These are phyloP conservation scores for Lactarius akahatsu DNA, from an alignment of 768 basidiomycete genomes.

Conservation along the genomic window DNA sequence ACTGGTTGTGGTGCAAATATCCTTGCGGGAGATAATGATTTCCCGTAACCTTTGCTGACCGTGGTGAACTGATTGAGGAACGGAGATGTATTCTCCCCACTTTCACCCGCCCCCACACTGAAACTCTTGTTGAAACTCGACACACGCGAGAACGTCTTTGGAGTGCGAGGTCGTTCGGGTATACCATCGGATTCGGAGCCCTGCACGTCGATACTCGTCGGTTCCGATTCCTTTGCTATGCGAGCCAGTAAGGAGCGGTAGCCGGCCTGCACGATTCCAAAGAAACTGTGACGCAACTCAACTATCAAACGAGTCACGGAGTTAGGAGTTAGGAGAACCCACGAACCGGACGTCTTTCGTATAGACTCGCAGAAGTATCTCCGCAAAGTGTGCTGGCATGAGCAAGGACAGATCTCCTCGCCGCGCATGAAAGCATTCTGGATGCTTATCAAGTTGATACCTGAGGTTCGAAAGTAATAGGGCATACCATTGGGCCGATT, in stretches of 20 bases:
- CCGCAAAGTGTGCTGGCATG: conserved; percentile 65
- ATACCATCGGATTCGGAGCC: conserved; percentile 21
- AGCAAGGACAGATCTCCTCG: conserved; percentile 62
- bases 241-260: conserved; percentile 49
- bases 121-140: conserved; percentile 26
- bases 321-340: neutral
- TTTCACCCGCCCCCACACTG: conserved; percentile 10
- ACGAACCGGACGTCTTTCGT: conserved; percentile 55
- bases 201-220: conserved; percentile 22
- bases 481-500: conserved; percentile 51
- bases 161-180: conserved; percentile 21
- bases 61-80: conserved; percentile 24
- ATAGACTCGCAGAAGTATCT: conserved; percentile 67
- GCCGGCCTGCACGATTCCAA: conserved; percentile 65
- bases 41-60: conserved; percentile 16
- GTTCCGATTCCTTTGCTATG: neutral
- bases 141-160: conserved; percentile 17
- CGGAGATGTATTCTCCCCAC: conserved; percentile 11
- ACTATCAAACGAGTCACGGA: neutral
- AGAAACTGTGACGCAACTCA: conserved; percentile 39
- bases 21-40: conserved; percentile 15
- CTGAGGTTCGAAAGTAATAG: neutral
- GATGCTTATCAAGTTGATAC: conserved; percentile 1
- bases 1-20: neutral
- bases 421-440: conserved; percentile 47